Base-by-base conservation (phyloP, 371 early-diverging fungal species). In the Phascolomyces articulosus region DNA sequence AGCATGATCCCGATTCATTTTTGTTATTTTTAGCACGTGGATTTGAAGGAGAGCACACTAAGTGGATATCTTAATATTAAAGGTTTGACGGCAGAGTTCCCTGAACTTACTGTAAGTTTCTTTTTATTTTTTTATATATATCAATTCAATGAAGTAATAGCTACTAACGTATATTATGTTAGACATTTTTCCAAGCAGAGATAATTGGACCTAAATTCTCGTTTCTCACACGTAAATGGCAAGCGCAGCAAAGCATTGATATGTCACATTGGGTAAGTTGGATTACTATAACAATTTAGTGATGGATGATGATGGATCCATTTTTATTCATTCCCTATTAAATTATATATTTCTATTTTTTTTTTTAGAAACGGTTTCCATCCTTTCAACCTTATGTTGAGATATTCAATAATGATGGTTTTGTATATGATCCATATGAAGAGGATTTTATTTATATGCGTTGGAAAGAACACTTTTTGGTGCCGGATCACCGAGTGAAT, bases 381-480 rank as follows among this genome's bases (percentile, higher is more conserved):
- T 86, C 91, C 4, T 95, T 93, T 68, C 69, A 75, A 38, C 85
- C 84, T 2, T 79, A 65, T 74, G 73, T 82, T 70, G 72, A 84
- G n/a, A 69, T 63, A 1, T 93, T 95, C 69, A 90, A 91, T 63
- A 55, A 87, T 34, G 91, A 93, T 61, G 82, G 74, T 23, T 90
- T 90, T 71, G 71, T 71, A 10, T 92, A 90, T 67, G 90, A 93
- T 74, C 90, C 87, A 57, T 65, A 75, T 27, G 83, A 87, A 66
- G 79, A 83, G 44, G 92, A 95, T 64, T 87, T 85, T 65, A 77
- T 98, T 27, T 98, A 93, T 72, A 98, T 98, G 98, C 87, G 98
- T 34, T 96, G 97, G 97, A 98, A 96, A 85, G 98, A 98, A 74
- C 92, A 91, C 63, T 98, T 97, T 74, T 74, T 98, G 48, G 95